Evolutionary conservation across 2,329 filamentous ascomycete species (phyloP).

Genomic region (Pyricularia pennisetigena): DNA sequence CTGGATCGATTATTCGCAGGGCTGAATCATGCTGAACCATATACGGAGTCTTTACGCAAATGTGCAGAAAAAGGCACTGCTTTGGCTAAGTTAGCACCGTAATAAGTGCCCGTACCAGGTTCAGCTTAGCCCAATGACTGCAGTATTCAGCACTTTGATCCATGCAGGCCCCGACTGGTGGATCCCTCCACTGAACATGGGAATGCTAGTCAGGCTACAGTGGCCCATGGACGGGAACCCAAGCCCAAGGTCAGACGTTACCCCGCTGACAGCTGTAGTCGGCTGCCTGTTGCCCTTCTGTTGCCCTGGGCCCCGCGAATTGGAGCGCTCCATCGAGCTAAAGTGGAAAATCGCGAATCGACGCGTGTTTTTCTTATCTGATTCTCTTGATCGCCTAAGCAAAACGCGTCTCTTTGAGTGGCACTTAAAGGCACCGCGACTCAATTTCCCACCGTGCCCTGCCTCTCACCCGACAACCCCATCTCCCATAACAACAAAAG

Average conservation of each 20-base stretch:
- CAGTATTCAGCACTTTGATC: no score
- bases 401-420: neutral
- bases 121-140: neutral
- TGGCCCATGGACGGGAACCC: neutral
- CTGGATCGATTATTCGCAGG: neutral
- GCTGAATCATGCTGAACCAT: neutral
- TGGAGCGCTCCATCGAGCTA: neutral
- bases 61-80: neutral
- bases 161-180: neutral
- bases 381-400: neutral
- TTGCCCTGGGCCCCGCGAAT: neutral
- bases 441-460: neutral
- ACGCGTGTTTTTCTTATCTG: neutral
- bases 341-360: slow-evolving; percentile 2
- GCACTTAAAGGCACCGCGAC: neutral
- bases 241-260: neutral
- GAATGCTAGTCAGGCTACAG: neutral
- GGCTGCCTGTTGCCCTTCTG: neutral
- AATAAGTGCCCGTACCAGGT: neutral
- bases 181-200: neutral
- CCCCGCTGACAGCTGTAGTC: neutral
- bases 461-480: neutral
- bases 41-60: neutral
- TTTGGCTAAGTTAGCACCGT: neutral
- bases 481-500: neutral